Evolutionary conservation across 768 basidiomycete genomes (phyloP).

Genomic region (Lactarius vividus): DNA sequence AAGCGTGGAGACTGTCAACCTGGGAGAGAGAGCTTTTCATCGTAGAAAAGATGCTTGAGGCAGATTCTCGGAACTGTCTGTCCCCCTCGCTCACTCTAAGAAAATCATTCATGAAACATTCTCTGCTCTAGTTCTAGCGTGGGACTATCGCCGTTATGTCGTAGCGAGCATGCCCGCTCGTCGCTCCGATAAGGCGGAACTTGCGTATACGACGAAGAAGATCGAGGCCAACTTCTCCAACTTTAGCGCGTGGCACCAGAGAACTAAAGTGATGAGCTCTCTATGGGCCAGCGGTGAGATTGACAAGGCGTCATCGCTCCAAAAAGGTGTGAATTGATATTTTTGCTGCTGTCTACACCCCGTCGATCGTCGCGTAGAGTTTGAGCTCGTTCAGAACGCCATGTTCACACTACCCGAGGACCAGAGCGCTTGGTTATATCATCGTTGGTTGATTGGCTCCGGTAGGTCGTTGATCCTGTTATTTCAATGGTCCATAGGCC

Average conservation of each 20-base stretch:
- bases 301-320: slow-evolving; percentile 53
- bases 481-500: background rate
- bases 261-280: slow-evolving; percentile 72
- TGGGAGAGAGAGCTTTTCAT: slow-evolving; percentile 88
- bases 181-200: slow-evolving; percentile 59
- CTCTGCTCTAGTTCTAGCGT: slow-evolving; percentile 72
- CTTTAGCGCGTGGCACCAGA: slow-evolving; percentile 98
- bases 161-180: slow-evolving; percentile 64
- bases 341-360: background rate
- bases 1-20: slow-evolving; percentile 72
- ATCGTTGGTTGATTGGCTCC: slow-evolving; percentile 90
- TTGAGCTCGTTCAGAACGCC: slow-evolving; percentile 88
- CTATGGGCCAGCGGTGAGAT: slow-evolving; percentile 62
- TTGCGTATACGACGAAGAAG: slow-evolving; percentile 84
- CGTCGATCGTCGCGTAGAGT: slow-evolving; percentile 54
- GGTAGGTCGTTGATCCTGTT: slow-evolving; percentile 44
- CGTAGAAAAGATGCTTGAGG: slow-evolving; percentile 90
- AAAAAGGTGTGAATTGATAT: slow-evolving; percentile 54
- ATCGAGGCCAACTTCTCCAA: slow-evolving; percentile 95
- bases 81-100: slow-evolving; percentile 8
- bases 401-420: slow-evolving; percentile 96
- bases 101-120: background rate
- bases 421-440: slow-evolving; percentile 98
- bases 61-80: slow-evolving; percentile 91
- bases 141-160: slow-evolving; percentile 91